Percentiles rank a stretch among this genome's conserved stretches.
Conservation (phyloP, 2,329 filamentous ascomycete species). For the Trichoderma hamatum region DNA sequence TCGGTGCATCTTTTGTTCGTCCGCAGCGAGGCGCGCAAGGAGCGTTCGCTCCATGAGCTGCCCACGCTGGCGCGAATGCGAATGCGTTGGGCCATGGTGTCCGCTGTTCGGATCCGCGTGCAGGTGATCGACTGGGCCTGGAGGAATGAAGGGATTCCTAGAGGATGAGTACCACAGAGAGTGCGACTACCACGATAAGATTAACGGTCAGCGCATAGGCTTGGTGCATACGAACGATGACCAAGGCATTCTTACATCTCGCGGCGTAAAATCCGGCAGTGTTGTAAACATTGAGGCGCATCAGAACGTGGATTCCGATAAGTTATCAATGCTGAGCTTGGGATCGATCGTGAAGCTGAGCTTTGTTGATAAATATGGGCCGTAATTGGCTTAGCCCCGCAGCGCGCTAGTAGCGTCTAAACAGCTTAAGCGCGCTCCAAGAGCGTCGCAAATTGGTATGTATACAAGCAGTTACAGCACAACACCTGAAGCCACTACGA, state of each 20-base stretch:
- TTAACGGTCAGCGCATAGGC: not conserved
- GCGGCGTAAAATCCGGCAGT: conserved; percentile 68
- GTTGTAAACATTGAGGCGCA: conserved; percentile 58
- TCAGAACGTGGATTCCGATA: not conserved
- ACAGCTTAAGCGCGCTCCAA: not conserved
- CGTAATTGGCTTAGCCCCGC: conserved; percentile 5
- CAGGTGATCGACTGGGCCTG: conserved; percentile 40
- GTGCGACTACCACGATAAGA: conserved; percentile 60
- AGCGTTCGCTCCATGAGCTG: conserved; percentile 59
- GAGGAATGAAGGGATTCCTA: conserved; percentile 50
- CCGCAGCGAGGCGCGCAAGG: conserved; percentile 70
- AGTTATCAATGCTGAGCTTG: conserved; percentile 1
- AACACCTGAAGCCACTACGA: not conserved
- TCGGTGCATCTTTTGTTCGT: conserved; percentile 75
- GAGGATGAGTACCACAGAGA: conserved; percentile 74
- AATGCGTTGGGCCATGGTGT: conserved; percentile 39
- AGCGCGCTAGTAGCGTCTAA: conserved; percentile 12
- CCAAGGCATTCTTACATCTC: conserved; percentile 59
- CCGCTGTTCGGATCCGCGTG: conserved; percentile 36
- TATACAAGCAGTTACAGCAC: not conserved
- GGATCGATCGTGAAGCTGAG: conserved; percentile 11
- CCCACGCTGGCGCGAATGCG: conserved; percentile 45
- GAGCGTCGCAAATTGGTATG: too few relatives aligned
- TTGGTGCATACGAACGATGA: not conserved
- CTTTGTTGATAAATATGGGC: conserved; percentile 3